A percentile compares a stretch with the other conserved stretches of the same genome.
phyloP scores from a whole-genome alignment of 805 yeast species.

The Komagataella mondaviorum region DNA sequence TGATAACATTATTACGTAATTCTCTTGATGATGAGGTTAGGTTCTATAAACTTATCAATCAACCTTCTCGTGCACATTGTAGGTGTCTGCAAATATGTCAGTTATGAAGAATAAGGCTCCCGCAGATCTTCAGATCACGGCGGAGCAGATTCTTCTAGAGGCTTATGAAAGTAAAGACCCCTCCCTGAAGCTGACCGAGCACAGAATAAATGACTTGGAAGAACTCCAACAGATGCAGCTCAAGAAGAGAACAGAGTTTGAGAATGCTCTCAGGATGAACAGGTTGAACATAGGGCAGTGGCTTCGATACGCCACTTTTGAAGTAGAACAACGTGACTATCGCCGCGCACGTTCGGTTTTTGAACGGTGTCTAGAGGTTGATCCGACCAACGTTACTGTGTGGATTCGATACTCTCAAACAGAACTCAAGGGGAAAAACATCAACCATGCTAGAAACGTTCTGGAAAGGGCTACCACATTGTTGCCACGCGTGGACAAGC shows the following conservation, averaged over 20 bases:
- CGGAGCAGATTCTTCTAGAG: conserved; percentile 49
- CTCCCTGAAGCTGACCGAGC: conserved; percentile 24
- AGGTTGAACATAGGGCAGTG: conserved; percentile 76
- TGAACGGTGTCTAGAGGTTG: conserved; percentile 76
- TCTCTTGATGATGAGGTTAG: not conserved
- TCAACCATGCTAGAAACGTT: conserved; percentile 82
- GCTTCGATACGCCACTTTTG: conserved; percentile 87
- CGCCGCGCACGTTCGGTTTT: conserved; percentile 74
- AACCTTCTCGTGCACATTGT: not conserved
- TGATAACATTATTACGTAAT: not conserved
- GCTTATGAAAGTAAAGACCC: conserved; percentile 38
- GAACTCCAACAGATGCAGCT: conserved; percentile 69
- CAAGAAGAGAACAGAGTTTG: conserved; percentile 69
- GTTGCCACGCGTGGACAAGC: conserved; percentile 68
- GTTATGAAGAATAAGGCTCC: conserved; percentile 20
- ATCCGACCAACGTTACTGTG: conserved; percentile 61
- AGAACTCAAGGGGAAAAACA: conserved; percentile 58
- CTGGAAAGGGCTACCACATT: conserved; percentile 64
- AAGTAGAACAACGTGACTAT: conserved; percentile 64
- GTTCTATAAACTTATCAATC: not conserved
- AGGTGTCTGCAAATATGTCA: not conserved
- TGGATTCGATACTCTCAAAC: conserved; percentile 78
- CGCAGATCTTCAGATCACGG: conserved; percentile 45
- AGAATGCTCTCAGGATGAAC: conserved; percentile 77
- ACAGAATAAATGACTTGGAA: conserved; percentile 57